Percentiles rank a stretch among this genome's conserved stretches.
phyloP scores from a whole-genome alignment of 2,329 filamentous ascomycete species.

The Apiospora sp. region DNA sequence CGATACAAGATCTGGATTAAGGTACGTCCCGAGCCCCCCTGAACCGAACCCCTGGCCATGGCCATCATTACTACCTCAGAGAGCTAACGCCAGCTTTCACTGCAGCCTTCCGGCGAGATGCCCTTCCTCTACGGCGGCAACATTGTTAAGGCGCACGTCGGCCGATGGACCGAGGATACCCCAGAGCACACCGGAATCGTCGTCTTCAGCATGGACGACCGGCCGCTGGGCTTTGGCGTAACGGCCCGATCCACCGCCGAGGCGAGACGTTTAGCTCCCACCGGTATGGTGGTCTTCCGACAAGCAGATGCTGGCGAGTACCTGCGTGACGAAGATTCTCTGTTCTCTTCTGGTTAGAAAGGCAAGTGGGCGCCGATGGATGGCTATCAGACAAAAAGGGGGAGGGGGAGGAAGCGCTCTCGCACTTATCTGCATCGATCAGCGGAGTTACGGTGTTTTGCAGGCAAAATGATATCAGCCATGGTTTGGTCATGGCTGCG shows the following conservation, averaged over 20 bases:
- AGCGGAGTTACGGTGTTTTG: conserved; percentile 22
- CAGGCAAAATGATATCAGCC: conserved; percentile 19
- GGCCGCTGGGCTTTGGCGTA: conserved; percentile 90
- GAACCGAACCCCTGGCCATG: background rate
- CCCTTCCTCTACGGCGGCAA: conserved; percentile 96
- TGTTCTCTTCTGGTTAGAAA: conserved; percentile 61
- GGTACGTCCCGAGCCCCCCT: background rate
- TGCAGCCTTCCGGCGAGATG: conserved; percentile 89
- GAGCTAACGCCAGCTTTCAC: background rate
- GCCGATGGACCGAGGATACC: conserved; percentile 41
- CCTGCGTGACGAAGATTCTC: conserved; percentile 79
- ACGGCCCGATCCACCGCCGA: conserved; percentile 89
- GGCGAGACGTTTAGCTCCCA: conserved; percentile 85
- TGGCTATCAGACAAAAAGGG: conserved; percentile 16
- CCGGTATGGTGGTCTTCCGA: conserved; percentile 86
- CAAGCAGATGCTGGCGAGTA: conserved; percentile 97
- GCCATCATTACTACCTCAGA: background rate
- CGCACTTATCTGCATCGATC: conserved; percentile 22
- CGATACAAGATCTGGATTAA: conserved; percentile 96
- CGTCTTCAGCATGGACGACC: conserved; percentile 91
- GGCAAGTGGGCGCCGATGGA: background rate
- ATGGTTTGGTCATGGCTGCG: conserved; percentile 17
- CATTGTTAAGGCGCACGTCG: conserved; percentile 68
- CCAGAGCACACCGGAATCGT: conserved; percentile 93
- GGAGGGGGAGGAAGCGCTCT: conserved; percentile 1